Evolutionary conservation across 805 yeast species (phyloP), one percentile per base, ranked within the genome.

Genomic region (Candida palmyrensis): DNA sequence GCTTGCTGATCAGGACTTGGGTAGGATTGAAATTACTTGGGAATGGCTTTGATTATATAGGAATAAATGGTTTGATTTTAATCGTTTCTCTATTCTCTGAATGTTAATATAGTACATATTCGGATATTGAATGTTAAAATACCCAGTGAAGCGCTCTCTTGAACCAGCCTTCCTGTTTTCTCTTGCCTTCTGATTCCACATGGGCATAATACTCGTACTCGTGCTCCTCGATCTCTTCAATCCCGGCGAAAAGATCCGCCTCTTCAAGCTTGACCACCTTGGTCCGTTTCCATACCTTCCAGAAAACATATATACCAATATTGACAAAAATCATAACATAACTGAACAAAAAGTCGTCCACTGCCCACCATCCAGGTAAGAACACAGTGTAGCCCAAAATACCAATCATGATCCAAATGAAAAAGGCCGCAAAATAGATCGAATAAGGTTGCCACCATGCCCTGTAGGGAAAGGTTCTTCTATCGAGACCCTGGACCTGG

Each of bases 371-470:
- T 5, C 82, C 85, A 10, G 79, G 78, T 28, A 79, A 53, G 55
- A 86, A 84, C 2, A 79, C 83, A 2, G 71, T 59, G 59, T 82
- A 86, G 4, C 95, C 95, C 58, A 53, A 75, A 56, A 45, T 74
- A 49, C 84, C 84, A 68, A 36, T 62, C 51, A 37, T 67, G n/a
- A 57, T 52, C 54, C 57, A 49, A 30, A 60, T 43, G 38, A 60
- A 53, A 33, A 47, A 47, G 3, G 55, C 49, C 13, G 64, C 52
- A 32, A 59, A 37, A 24, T 44, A 48, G 19, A 57, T 54, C 13
- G 64, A 53, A 45, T 62, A 62, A n/a, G 68, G 68, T 37, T 62
- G 68, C 46, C 49, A 63, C 68, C 69, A 68, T 5, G 72, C 47
- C 26, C 53, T 57, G 51, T 61, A 69, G 2, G 67, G 59, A 44